Percentiles rank a stretch among this genome's conserved stretches.
Conservation (phyloP, 2,329 filamentous ascomycete species). For the Cladophialophora immunda region DNA sequence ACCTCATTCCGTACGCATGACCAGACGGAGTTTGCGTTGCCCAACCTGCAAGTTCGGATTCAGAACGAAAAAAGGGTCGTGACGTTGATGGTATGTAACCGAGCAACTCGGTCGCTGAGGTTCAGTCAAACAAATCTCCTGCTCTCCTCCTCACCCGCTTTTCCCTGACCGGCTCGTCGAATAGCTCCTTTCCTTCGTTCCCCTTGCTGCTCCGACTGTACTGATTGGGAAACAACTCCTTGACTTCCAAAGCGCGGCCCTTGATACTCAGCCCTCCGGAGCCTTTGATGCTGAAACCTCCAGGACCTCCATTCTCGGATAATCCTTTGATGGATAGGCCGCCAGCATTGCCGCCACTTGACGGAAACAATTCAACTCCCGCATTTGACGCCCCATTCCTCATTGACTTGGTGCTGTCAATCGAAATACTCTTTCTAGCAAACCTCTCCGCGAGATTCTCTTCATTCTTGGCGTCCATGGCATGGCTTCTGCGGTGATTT, state of each 20-base stretch:
- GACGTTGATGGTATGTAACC: not conserved
- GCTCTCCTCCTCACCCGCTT: constrained; percentile 66
- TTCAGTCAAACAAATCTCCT: constrained; percentile 75
- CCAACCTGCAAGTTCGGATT: not conserved
- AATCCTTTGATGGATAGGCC: constrained; percentile 69
- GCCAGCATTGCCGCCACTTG: constrained; percentile 41
- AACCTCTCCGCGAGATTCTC: constrained; percentile 54
- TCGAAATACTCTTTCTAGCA: constrained; percentile 39
- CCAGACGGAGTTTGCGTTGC: not conserved
- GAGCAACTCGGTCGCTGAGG: not conserved
- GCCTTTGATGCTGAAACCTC: constrained; percentile 44
- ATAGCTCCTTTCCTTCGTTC: constrained; percentile 75
- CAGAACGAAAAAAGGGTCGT: not conserved
- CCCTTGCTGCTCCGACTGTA: constrained; percentile 42
- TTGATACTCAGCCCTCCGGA: constrained; percentile 70
- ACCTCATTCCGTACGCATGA: not conserved
- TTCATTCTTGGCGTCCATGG: constrained; percentile 64
- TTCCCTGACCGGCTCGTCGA: constrained; percentile 66
- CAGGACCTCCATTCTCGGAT: constrained; percentile 47
- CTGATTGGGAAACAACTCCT: constrained; percentile 75
- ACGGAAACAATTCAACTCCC: constrained; percentile 50
- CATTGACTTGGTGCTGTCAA: constrained; percentile 40
- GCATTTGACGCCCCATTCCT: constrained; percentile 41
- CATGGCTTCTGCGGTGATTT: constrained; percentile 59
- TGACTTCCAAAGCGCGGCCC: constrained; percentile 67